Evolutionary conservation across 1,284 basidiomycete species (phyloP), one percentile per base, ranked within the genome.

Genomic region (Sanguinoderma infundibulare): DNA sequence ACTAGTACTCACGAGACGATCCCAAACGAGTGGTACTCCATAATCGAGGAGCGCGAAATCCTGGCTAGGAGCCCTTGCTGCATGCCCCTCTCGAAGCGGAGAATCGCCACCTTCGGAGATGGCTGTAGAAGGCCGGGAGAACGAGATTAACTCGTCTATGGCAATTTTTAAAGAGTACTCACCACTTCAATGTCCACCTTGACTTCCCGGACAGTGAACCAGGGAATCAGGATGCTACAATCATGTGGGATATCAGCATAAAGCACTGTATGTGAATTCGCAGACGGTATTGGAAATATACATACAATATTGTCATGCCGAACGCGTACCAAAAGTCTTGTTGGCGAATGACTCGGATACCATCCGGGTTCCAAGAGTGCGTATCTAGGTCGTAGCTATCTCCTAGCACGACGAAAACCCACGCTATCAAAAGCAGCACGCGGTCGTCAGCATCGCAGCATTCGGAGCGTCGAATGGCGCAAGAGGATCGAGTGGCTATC

Each of bases 1-100:
- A 51, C 10, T n/a, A 35, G 9, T 14, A 76, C 83, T 55, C 75
- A 87, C 85, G 86, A 88, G 62, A 89, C 84, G 72, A 86, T 88
- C 57, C 87, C 87, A 71, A 89, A 89, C 15, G 86, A 85, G 67
- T 89, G 87, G 71, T 88, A 89, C 73, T 90, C 87, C 81, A 86
- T 80, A 60, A 88, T 77, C 39, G 84, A 81, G 67, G 81, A 82
- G 74, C 87, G 85, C 69, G 85, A 85, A 69, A 90, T 86, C 65
- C 88, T 83, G 66, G 86, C 83, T 49, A 89, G 74, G 53, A 90
- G 79, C 14, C 87, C 88, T 70, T 89, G 87, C 71, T 89, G 87
- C 86, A 90, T 89, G 34, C 87, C 87, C 52, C 87, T 81, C 72
- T 87, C 81, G 67, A 89, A 89, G 51, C 85, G 82, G 57, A 90